Conservation (phyloP, 495 filamentous ascomycete genomes). For the Tuber brumale region DNA sequence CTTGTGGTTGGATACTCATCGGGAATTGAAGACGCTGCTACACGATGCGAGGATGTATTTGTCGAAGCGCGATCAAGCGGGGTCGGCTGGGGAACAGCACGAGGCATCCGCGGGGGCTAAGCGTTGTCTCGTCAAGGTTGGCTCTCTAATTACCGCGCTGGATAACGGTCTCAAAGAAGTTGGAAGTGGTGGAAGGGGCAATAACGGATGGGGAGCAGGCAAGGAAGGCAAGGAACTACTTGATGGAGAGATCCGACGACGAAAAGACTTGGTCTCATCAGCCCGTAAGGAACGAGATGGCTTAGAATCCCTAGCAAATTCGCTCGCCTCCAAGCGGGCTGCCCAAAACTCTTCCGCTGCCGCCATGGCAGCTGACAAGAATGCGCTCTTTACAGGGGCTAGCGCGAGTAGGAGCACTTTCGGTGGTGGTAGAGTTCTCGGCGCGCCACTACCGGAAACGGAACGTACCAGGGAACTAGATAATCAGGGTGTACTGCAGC, state of each 20-base stretch:
- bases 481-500: constrained; percentile 77
- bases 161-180: constrained; percentile 62
- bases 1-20: constrained; percentile 79
- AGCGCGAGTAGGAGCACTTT: constrained; percentile 27
- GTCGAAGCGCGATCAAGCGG: constrained; percentile 67
- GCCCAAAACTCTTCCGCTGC: constrained; percentile 42
- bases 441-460: constrained; percentile 70
- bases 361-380: constrained; percentile 53
- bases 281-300: constrained; percentile 80
- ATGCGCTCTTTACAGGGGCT: constrained; percentile 49
- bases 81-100: constrained; percentile 58
- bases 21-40: constrained; percentile 72
- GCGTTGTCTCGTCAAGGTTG: constrained; percentile 68
- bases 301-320: constrained; percentile 70
- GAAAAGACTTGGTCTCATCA: constrained; percentile 69
- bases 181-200: constrained; percentile 42
- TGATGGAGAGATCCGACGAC: constrained; percentile 77
- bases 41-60: constrained; percentile 74
- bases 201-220: constrained; percentile 39
- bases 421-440: constrained; percentile 63
- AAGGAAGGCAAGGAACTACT: constrained; percentile 52
- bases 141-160: constrained; percentile 58
- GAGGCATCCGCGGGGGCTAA: constrained; percentile 79
- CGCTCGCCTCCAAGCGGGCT: constrained; percentile 51
- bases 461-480: constrained; percentile 81